These are phyloP conservation scores for Tuctoria greenei DNA, from an alignment of 176 grass and related monocot genomes.

Conservation along the genomic window DNA sequence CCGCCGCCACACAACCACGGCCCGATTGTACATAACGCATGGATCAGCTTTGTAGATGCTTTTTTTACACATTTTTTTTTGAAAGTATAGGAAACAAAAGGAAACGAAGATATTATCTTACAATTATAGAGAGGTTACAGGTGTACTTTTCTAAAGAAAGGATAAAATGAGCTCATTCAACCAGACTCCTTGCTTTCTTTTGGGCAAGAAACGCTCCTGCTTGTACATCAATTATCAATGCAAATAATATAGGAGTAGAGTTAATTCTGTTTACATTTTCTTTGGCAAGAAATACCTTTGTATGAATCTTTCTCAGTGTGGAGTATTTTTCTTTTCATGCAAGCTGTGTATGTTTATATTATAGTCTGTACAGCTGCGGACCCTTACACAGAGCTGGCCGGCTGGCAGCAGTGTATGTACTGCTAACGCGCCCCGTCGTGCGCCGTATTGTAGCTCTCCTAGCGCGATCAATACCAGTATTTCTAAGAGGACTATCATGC, in stretches of 20 bases:
- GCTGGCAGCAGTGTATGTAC: no score
- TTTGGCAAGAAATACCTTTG: neutral
- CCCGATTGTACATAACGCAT: slow-evolving; percentile 46
- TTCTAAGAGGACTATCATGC: no score
- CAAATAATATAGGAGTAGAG: slow-evolving; percentile 36
- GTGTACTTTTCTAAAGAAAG: slow-evolving; percentile 21
- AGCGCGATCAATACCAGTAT: no score
- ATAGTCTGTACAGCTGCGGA: no score
- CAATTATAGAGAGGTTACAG: slow-evolving; percentile 17
- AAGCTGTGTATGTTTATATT: neutral
- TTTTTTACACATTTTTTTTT: slow-evolving; percentile 26
- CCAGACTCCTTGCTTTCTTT: neutral
- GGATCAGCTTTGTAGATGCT: slow-evolving; percentile 41
- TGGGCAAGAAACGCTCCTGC: slow-evolving; percentile 7
- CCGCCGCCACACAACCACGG: no score
- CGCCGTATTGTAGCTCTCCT: no score
- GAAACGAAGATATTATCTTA: slow-evolving; percentile 40
- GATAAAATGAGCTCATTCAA: slow-evolving; percentile 22
- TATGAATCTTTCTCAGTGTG: neutral
- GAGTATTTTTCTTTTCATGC: neutral
- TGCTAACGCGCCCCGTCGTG: no score
- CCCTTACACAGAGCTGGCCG: no score
- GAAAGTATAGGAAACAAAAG: slow-evolving; percentile 34
- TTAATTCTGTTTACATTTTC: slow-evolving; percentile 23
- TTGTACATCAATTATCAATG: slow-evolving; percentile 3